Evolutionary conservation across 169 alveolate genomes (phyloP).

Genomic region (Plasmodium yoelii): DNA sequence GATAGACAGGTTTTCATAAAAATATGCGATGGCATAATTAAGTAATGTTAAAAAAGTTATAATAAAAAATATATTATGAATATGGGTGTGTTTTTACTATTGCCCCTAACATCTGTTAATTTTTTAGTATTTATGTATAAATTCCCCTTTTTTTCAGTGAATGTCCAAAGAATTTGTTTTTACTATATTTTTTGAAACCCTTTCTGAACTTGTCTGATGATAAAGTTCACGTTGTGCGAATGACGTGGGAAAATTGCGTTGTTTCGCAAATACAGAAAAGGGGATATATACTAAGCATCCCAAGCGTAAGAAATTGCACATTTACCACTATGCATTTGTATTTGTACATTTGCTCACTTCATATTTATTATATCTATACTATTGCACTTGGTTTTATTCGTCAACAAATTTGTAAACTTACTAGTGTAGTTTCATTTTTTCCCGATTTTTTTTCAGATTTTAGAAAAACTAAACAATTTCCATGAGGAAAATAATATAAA

Average conservation of each 20-base stretch:
- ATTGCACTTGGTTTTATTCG: too few species aligned
- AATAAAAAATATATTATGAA: too few species aligned
- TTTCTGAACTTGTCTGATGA: slow-evolving; percentile 58
- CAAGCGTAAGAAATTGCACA: slow-evolving; percentile 12
- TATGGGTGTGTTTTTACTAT: background rate
- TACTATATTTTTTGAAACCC: slow-evolving; percentile 63
- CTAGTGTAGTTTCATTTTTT: background rate
- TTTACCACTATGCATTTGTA: background rate
- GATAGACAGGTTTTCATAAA: slow-evolving; percentile 68
- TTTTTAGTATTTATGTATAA: background rate
- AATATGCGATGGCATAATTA: slow-evolving; percentile 59
- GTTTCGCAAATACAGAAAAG: slow-evolving; percentile 32
- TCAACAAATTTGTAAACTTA: too few species aligned
- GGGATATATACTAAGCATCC: slow-evolving; percentile 14
- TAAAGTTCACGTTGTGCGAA: slow-evolving; percentile 63
- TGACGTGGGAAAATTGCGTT: slow-evolving; percentile 60
- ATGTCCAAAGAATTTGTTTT: slow-evolving; percentile 61
- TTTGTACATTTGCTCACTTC: background rate
- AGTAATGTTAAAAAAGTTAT: slow-evolving; percentile 15
- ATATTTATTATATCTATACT: background rate
- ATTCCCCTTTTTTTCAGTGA: slow-evolving; percentile 19
- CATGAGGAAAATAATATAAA: slow-evolving; percentile 9
- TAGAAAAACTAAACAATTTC: slow-evolving; percentile 10
- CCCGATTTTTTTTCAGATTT: slow-evolving; percentile 24
- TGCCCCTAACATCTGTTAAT: background rate